Evolutionary conservation across 345 rosid genomes (phyloP).

Genomic region (Eucalyptus victrix): DNA sequence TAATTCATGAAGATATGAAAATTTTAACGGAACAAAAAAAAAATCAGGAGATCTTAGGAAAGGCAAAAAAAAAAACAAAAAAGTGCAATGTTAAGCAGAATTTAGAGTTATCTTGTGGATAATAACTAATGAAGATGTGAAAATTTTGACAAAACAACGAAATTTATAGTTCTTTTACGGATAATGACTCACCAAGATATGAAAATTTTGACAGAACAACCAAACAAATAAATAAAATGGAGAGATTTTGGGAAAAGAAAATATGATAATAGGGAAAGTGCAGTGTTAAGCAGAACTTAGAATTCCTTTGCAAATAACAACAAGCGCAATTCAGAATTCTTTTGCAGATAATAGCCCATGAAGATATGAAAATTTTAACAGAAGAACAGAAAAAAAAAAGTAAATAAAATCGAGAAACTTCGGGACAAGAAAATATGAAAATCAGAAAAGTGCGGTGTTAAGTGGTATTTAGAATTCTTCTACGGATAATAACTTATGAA

Average conservation of each 20-base stretch:
- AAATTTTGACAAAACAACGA: neutral
- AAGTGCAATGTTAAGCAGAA: too few species aligned
- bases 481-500: neutral
- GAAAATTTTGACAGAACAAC: too few species aligned
- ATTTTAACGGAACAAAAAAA: too few species aligned
- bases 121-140: neutral
- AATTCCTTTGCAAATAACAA: too few species aligned
- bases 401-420: neutral
- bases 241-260: neutral
- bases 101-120: neutral
- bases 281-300: too few species aligned
- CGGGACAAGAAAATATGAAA: neutral
- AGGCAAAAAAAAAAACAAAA: neutral
- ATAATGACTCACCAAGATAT: neutral
- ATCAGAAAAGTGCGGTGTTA: fast-evolving
- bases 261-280: neutral
- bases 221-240: neutral
- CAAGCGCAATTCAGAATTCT: too few species aligned
- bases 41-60: too few species aligned
- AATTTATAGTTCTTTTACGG: neutral
- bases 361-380: too few species aligned
- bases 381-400: too few species aligned
- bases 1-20: too few species aligned
- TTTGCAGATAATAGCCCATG: neutral
- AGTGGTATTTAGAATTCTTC: neutral